phyloP scores from a whole-genome alignment of 257 asterid genomes.

The Penstemon eatonii region DNA sequence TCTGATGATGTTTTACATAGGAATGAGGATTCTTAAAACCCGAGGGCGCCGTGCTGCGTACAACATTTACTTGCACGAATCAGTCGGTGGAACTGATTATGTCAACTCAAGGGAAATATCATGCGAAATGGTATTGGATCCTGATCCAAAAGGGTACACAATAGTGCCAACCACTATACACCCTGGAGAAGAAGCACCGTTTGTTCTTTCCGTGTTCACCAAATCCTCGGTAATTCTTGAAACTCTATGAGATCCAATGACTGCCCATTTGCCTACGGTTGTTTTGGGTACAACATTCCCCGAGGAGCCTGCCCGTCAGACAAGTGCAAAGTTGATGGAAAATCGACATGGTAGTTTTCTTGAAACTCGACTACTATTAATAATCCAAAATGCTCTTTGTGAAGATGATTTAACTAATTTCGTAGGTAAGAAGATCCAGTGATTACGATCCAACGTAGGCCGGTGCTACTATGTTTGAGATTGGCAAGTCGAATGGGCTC shows the following conservation, averaged over 20 bases:
- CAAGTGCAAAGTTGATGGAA: slow-evolving; percentile 8
- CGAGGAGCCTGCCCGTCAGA: slow-evolving; percentile 27
- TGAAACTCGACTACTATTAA: neutral
- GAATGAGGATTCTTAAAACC: slow-evolving; percentile 96
- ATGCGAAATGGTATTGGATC: slow-evolving; percentile 98
- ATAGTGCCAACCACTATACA: slow-evolving; percentile 97
- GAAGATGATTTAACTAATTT: neutral
- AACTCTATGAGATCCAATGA: slow-evolving; percentile 55
- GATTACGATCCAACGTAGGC: neutral
- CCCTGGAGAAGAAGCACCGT: slow-evolving; percentile 99
- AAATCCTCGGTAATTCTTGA: slow-evolving; percentile 85
- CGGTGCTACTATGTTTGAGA: neutral
- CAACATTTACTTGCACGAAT: slow-evolving; percentile 93
- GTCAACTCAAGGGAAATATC: slow-evolving; percentile 98
- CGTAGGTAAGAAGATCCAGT: neutral
- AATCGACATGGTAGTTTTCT: slow-evolving; percentile 34
- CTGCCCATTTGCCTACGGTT: slow-evolving; percentile 1
- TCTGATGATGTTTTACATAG: slow-evolving; percentile 92
- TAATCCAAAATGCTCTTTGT: neutral
- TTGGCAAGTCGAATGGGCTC: slow-evolving; percentile 22
- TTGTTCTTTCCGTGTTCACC: slow-evolving; percentile 93
- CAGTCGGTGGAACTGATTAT: slow-evolving; percentile 98
- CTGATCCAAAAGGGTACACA: slow-evolving; percentile 98
- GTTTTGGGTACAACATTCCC: slow-evolving; percentile 21
- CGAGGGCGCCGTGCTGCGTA: slow-evolving; percentile 96